These are phyloP conservation scores for Solanum etuberosum DNA, from an alignment of 257 asterid genomes.

Conservation along the genomic window DNA sequence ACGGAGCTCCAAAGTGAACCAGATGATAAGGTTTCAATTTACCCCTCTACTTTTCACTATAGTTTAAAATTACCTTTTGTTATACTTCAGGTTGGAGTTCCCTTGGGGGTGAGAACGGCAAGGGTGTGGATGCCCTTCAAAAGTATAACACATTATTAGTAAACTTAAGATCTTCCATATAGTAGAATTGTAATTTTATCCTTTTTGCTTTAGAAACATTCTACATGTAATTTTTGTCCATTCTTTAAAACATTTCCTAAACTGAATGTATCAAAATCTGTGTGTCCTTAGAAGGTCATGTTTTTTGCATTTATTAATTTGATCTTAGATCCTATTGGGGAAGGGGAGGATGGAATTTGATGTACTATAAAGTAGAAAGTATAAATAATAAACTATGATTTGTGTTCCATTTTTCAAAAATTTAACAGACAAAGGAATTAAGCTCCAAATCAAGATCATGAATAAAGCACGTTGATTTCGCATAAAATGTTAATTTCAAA, in stretches of 20 bases:
- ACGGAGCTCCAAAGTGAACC: neutral
- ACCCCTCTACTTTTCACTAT: neutral
- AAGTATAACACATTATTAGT: neutral
- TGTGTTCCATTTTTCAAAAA: neutral
- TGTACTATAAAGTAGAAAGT: neutral
- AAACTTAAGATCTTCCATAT: neutral
- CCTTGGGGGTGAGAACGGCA: neutral
- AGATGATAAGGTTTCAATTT: neutral
- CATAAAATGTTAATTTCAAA: neutral
- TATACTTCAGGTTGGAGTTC: neutral
- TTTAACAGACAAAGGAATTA: too few relatives aligned
- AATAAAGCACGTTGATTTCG: neutral
- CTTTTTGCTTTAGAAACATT: neutral
- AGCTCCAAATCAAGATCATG: too few relatives aligned
- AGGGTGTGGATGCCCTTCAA: neutral
- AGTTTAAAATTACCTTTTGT: neutral
- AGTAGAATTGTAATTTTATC: neutral
- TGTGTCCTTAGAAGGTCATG: neutral
- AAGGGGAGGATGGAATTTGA: neutral
- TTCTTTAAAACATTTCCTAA: neutral
- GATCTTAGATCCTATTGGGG: neutral
- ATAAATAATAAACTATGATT: neutral
- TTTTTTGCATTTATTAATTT: neutral
- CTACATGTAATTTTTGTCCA: neutral
- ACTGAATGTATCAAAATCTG: neutral